A percentile compares a stretch with the other conserved stretches of the same genome.
These are phyloP conservation scores for Boletellus ananiceps DNA, from an alignment of 768 basidiomycete genomes.

Conservation along the genomic window DNA sequence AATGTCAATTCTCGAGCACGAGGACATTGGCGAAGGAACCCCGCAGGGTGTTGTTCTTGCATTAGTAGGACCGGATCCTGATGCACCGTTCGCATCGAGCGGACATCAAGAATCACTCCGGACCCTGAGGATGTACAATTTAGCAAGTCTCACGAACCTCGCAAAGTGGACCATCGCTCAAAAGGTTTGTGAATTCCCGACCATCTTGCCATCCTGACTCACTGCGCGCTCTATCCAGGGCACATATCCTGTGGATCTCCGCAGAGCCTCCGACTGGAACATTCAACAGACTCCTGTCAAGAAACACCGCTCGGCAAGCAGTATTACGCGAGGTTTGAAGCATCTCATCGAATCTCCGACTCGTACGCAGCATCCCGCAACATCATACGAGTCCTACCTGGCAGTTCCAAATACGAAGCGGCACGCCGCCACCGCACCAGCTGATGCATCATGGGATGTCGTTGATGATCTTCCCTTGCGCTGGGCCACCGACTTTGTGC, in stretches of 20 bases:
- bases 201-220: constrained; percentile 7
- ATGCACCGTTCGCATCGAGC: constrained; percentile 34
- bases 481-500: constrained; percentile 86
- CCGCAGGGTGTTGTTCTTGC: constrained; percentile 75
- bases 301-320: constrained; percentile 50
- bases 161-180: constrained; percentile 70
- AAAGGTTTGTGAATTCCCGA: constrained; percentile 41
- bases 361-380: constrained; percentile 24
- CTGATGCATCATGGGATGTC: constrained; percentile 64
- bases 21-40: constrained; percentile 49
- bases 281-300: constrained; percentile 42
- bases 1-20: constrained; percentile 67
- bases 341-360: constrained; percentile 44
- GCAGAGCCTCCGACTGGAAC: constrained; percentile 47
- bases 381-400: constrained; percentile 28
- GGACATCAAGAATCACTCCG: constrained; percentile 55
- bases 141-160: constrained; percentile 67
- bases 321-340: constrained; percentile 61
- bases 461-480: constrained; percentile 69
- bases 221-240: constrained; percentile 36
- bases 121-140: constrained; percentile 76
- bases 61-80: constrained; percentile 62
- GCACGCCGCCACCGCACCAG: constrained; percentile 30
- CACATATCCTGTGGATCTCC: constrained; percentile 56
- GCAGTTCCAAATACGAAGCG: constrained; percentile 26